Evolutionary conservation across 225 moss, liverwort and hornwort species (phyloP).

Genomic region (Pseudoscleropodium purum): DNA sequence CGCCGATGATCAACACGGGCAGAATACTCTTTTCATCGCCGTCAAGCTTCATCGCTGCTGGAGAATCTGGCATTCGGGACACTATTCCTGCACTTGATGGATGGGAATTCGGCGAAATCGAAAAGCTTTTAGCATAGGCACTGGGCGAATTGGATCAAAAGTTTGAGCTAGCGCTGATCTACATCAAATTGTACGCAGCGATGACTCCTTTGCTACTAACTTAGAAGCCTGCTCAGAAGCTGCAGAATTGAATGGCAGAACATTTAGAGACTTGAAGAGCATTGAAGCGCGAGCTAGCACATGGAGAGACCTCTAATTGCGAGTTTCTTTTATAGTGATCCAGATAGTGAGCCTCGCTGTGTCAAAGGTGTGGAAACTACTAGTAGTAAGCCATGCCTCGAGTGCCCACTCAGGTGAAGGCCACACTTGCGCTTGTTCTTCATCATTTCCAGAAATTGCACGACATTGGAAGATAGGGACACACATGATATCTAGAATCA

Average conservation of each 20-base stretch:
- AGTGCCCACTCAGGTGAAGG: background rate
- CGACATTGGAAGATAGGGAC: background rate
- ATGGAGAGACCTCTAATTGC: background rate
- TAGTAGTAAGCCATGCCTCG: background rate
- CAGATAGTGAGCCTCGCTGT: background rate
- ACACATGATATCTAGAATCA: background rate
- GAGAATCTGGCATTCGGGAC: background rate
- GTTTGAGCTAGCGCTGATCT: background rate
- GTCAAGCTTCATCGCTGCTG: background rate
- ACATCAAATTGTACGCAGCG: background rate
- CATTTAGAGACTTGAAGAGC: background rate
- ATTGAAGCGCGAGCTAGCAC: background rate
- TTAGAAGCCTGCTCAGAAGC: background rate
- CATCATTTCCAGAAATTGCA: background rate
- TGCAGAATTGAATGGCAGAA: background rate
- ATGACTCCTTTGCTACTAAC: background rate
- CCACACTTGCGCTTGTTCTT: background rate
- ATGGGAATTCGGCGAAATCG: background rate
- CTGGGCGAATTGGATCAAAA: background rate
- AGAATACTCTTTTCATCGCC: background rate
- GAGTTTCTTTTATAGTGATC: background rate
- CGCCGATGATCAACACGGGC: slow-evolving; percentile 50
- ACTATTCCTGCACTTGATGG: background rate
- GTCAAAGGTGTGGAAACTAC: background rate
- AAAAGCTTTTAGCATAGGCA: background rate